Percentiles rank a stretch among this genome's conserved stretches.
These are phyloP conservation scores for Panellus pusillus DNA, from an alignment of 768 basidiomycete genomes.

Conservation along the genomic window DNA sequence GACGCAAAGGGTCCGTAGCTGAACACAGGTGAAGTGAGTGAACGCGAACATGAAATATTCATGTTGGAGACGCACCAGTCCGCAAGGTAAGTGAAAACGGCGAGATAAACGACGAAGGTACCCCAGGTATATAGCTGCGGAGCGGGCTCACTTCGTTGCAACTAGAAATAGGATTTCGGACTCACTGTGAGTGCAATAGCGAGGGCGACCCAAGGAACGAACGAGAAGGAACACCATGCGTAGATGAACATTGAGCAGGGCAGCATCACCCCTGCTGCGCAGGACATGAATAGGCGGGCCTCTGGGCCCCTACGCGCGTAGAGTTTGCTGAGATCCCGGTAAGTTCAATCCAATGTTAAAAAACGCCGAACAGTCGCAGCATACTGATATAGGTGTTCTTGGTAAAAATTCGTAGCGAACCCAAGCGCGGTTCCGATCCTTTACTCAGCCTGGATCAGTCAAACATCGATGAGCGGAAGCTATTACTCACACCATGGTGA, in stretches of 20 bases:
- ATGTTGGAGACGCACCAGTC: conserved; percentile 29
- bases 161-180: not conserved
- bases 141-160: not conserved
- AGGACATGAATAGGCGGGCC: conserved; percentile 54
- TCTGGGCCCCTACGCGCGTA: conserved; percentile 35
- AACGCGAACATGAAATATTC: conserved; percentile 23
- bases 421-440: conserved; percentile 46
- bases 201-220: conserved; percentile 55
- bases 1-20: conserved; percentile 43
- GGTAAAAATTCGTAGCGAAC: conserved; percentile 40
- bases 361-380: conserved; percentile 11
- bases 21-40: no score
- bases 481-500: conserved; percentile 40
- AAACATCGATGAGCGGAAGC: not conserved
- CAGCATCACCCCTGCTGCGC: conserved; percentile 45
- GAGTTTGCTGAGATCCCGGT: conserved; percentile 24
- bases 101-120: conserved; percentile 41
- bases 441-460: conserved; percentile 5
- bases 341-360: not conserved
- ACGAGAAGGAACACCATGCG: conserved; percentile 55
- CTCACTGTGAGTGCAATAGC: conserved; percentile 45
- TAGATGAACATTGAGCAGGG: conserved; percentile 63
- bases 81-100: conserved; percentile 44
- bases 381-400: conserved; percentile 45
- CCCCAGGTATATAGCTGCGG: conserved; percentile 37